Evolutionary conservation across 345 rosid species (phyloP), one percentile per base, ranked within the genome.

Genomic region (Brassica carinata): DNA sequence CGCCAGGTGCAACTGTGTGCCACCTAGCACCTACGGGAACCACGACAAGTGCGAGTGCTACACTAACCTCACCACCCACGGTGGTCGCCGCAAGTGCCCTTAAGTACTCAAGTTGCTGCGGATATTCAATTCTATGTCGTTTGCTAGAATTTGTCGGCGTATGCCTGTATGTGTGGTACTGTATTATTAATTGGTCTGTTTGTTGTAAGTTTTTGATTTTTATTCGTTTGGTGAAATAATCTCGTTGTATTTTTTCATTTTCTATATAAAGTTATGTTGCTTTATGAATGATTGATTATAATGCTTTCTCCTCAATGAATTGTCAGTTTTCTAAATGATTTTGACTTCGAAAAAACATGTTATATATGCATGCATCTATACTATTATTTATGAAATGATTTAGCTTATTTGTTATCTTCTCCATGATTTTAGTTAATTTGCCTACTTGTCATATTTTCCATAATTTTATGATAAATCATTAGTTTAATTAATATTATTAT

Each of bases 71-170:
- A 94, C 89, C 67, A 92, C 98, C 57, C 97, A 85, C 53, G 92
- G 89, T 3, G 94, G 97, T 68, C 77, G 85, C 77, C 91, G 72
- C 84, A 90, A 94, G 86, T 94, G 96, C 83, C 98, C 98, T 74
- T 90, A 67, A 82, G 79, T 7, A 70, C 26, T 6, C 1, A 17
- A 15, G 34, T 40, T 61, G 75, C 19, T 63, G 55, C 14, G 4
- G 10, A 27, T 34, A 26, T 17, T 53, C 27, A 26, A 27, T 11
- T 63, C 67, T n/a, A 11, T 15, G 45, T 74, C 71, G 75, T 69
- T 80, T 8, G 31, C 8, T 55, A 17, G 82, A 67, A 67, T 38
- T 65, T 55, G 67, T 55, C 64, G 67, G 51, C 31, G 34, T 64
- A n/a, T 7, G 61, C 17, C 23, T 55, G 15, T 0, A 29, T 55